These are phyloP conservation scores for Xylaria curta DNA, from an alignment of 495 filamentous ascomycete species.

Conservation along the genomic window DNA sequence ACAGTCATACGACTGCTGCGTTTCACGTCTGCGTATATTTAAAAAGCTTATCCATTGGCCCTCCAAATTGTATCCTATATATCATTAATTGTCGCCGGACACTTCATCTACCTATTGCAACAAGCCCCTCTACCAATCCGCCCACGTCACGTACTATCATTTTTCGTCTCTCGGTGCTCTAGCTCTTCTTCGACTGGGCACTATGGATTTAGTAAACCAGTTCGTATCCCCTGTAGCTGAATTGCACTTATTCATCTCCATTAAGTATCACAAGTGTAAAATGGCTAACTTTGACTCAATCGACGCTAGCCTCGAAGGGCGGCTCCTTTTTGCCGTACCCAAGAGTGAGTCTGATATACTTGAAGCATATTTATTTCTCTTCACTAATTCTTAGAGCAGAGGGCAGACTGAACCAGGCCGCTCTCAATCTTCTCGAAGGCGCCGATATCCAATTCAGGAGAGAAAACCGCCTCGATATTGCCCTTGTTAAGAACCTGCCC, in stretches of 20 bases:
- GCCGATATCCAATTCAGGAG: slow-evolving; percentile 95
- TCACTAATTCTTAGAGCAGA: slow-evolving; percentile 60
- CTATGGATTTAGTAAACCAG: slow-evolving; percentile 87
- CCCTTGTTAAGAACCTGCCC: slow-evolving; percentile 91
- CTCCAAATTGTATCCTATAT: neutral
- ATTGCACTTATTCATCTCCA: slow-evolving; percentile 22
- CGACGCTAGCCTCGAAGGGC: slow-evolving; percentile 77
- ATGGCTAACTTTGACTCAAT: slow-evolving; percentile 45
- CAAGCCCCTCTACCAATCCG: neutral
- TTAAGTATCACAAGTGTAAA: slow-evolving; percentile 19
- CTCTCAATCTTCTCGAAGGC: slow-evolving; percentile 87
- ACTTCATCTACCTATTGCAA: neutral
- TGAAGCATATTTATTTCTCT: slow-evolving; percentile 41
- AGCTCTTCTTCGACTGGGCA: slow-evolving; percentile 15
- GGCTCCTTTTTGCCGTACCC: slow-evolving; percentile 93
- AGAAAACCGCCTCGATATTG: slow-evolving; percentile 93
- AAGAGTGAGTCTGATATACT: slow-evolving; percentile 74
- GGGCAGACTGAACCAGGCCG: slow-evolving; percentile 85
- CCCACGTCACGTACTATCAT: slow-evolving; percentile 3
- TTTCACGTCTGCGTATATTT: neutral
- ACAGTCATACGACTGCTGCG: neutral
- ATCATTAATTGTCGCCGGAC: neutral
- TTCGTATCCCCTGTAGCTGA: slow-evolving; percentile 53
- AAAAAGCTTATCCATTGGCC: neutral
- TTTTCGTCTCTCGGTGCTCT: neutral